Base-by-base conservation (phyloP, 192 early-diverging fungal species). In the Backusella mclennaniae region DNA sequence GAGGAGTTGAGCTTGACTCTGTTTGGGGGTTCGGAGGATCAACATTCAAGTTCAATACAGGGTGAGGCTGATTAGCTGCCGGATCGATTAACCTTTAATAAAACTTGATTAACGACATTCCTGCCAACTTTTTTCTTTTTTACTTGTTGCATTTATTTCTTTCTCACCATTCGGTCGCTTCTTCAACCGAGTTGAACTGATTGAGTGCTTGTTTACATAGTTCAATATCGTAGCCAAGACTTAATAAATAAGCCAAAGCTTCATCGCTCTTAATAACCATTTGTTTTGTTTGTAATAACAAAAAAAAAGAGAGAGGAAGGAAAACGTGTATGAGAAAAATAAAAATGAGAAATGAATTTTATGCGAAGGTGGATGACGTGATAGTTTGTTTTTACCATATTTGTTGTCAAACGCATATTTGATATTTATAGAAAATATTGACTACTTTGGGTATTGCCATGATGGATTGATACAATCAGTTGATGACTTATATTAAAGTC, bases 161-260 rank as follows among this genome's bases (percentile, higher is more conserved):
- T 49, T 46, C 9, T 31, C 35, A 71, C 70, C 70, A 71, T 71
- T 71, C 70, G 6, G 44, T 71, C 26, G 70, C 70, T 9, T 71
- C 39, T 44, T 71, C 70, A 44, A 71, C 39, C 14, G 70, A 46
- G 23, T 36, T 31, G 4, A 19, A 44, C 29, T 46, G 41, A 44
- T 36, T 33, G 15, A 71, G 42, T 49, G 70, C 70, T 33, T 71
- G 70, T 41, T 71, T 44, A 17, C 70, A 49, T 33, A 49, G 29
- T 8, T 71, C 70, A 8, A 71, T 41, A 12, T 71, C 42, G 31
- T 33, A 71, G 1, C 70, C 70, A 12, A 71, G 26, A 5, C 44
- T 49, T 49, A 71, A 9, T 49, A 71, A 49, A 23, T 71, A 49
- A 49, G 70, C 70, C n/a, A 71, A 31, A 21, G 41, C 8, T 29